phyloP scores from a whole-genome alignment of 345 rosid genomes.

The Geranium rotundifolium region DNA sequence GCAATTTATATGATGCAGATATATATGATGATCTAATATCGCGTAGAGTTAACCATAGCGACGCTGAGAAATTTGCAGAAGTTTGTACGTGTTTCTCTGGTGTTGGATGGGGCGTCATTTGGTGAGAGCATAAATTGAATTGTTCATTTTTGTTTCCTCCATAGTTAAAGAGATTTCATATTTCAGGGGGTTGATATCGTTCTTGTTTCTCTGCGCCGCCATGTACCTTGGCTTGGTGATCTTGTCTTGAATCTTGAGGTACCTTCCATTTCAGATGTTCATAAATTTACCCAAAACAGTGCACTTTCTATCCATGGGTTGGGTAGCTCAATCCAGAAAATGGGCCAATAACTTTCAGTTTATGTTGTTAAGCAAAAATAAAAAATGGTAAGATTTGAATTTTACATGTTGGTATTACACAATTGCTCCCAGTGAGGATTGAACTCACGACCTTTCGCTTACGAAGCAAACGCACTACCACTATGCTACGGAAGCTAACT shows the following conservation, averaged over 20 bases:
- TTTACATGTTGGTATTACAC: too few relatives aligned
- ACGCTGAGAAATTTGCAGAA: constrained; percentile 72
- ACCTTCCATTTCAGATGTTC: constrained; percentile 5
- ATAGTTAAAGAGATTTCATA: constrained; percentile 5
- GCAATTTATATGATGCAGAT: constrained; percentile 20
- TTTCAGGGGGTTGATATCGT: constrained; percentile 52
- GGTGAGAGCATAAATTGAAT: constrained; percentile 28
- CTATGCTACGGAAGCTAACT: too few relatives aligned
- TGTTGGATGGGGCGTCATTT: constrained; percentile 57
- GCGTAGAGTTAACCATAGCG: constrained; percentile 54
- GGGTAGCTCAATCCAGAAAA: too few relatives aligned
- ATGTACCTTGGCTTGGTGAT: constrained; percentile 57
- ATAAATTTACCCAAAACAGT: too few relatives aligned
- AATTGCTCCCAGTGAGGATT: too few relatives aligned
- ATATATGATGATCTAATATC: constrained; percentile 69
- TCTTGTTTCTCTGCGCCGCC: constrained; percentile 39
- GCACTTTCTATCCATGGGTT: too few relatives aligned
- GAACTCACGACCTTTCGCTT: too few relatives aligned
- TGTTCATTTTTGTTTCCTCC: constrained; percentile 8
- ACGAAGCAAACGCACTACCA: too few relatives aligned
- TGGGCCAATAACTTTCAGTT: too few relatives aligned
- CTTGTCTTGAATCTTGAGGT: constrained; percentile 36
- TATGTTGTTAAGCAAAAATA: too few relatives aligned
- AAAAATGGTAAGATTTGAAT: too few relatives aligned
- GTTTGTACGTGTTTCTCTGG: constrained; percentile 61